phyloP scores from a whole-genome alignment of 208 protist species.

The Trypanosoma cruzi region DNA sequence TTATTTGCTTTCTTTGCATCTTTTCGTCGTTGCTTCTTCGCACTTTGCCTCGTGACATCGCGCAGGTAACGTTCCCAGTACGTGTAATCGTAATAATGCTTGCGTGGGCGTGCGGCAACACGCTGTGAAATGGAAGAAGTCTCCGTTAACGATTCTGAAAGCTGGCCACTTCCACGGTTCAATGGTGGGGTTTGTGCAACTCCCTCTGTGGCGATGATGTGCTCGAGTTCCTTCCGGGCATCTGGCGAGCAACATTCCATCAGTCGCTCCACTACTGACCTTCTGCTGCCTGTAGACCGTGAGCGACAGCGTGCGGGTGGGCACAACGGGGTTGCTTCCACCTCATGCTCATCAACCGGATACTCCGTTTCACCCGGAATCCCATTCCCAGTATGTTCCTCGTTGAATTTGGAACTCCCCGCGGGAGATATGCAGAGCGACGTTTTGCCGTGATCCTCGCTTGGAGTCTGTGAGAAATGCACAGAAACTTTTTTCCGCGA shows the following conservation, averaged over 20 bases:
- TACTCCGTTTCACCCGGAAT: neutral
- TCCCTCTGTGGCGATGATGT: conserved; percentile 21
- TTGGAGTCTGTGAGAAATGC: conserved; percentile 13
- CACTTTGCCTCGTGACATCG: conserved; percentile 33
- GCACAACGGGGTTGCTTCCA: neutral
- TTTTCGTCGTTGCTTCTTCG: conserved; percentile 26
- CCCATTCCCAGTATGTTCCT: neutral
- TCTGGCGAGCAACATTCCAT: conserved; percentile 10
- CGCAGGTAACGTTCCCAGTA: conserved; percentile 46
- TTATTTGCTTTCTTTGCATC: conserved; percentile 7
- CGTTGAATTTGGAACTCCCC: neutral
- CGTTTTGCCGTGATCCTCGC: conserved; percentile 12
- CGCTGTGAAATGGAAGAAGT: conserved; percentile 47
- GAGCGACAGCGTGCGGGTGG: neutral
- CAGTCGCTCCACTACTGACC: conserved; percentile 5
- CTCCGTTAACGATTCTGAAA: conserved; percentile 23
- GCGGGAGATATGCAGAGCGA: conserved; percentile 2
- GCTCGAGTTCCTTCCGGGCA: conserved; percentile 4
- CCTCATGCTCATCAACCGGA: neutral
- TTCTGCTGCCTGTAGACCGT: neutral
- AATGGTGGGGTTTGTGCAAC: conserved; percentile 14
- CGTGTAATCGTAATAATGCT: conserved; percentile 36
- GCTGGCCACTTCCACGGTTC: conserved; percentile 7
- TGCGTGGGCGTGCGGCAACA: conserved; percentile 33
- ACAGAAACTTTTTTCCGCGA: neutral